These are phyloP conservation scores for Monosporascus sp. DNA, from an alignment of 2,329 filamentous ascomycete genomes.

Conservation along the genomic window DNA sequence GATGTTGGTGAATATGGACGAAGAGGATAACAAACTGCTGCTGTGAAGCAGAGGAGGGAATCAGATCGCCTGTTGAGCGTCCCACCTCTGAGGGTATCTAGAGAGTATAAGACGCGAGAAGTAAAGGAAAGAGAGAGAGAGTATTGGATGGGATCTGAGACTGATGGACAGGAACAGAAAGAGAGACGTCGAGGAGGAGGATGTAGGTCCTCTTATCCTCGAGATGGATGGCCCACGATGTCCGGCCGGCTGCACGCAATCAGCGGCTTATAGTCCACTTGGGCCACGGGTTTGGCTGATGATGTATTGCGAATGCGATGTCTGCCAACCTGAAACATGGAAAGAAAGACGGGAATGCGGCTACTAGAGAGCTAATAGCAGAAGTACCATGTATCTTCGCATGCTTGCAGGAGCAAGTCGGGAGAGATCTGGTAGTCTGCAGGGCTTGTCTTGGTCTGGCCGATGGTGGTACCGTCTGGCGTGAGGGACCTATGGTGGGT, in stretches of 20 bases:
- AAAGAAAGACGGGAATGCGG: constrained; percentile 16
- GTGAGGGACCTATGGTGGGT: background rate
- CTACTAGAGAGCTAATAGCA: constrained; percentile 6
- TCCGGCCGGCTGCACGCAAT: constrained; percentile 17
- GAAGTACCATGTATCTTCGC: constrained; percentile 13
- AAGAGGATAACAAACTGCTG: constrained; percentile 7
- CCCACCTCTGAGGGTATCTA: constrained; percentile 23
- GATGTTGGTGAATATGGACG: constrained; percentile 13
- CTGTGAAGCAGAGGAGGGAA: constrained; percentile 21
- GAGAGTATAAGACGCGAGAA: constrained; percentile 18
- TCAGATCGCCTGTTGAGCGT: constrained; percentile 17
- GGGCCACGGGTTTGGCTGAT: constrained; percentile 13
- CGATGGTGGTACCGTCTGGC: constrained; percentile 1
- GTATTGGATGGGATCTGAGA: constrained; percentile 25
- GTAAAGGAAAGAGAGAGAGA: constrained; percentile 20
- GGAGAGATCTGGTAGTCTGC: constrained; percentile 1
- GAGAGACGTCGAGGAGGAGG: constrained; percentile 18
- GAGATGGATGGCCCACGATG: constrained; percentile 19
- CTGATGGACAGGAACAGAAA: constrained; percentile 21
- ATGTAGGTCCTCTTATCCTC: constrained; percentile 28
- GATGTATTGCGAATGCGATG: constrained; percentile 17
- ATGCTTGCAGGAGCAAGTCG: constrained; percentile 9
- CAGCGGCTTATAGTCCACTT: constrained; percentile 17
- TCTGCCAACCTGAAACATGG: constrained; percentile 29
- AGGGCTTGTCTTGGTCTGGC: constrained; percentile 10